phyloP scores from a whole-genome alignment of 2,329 filamentous ascomycete species.

The Sporothrix phasma region DNA sequence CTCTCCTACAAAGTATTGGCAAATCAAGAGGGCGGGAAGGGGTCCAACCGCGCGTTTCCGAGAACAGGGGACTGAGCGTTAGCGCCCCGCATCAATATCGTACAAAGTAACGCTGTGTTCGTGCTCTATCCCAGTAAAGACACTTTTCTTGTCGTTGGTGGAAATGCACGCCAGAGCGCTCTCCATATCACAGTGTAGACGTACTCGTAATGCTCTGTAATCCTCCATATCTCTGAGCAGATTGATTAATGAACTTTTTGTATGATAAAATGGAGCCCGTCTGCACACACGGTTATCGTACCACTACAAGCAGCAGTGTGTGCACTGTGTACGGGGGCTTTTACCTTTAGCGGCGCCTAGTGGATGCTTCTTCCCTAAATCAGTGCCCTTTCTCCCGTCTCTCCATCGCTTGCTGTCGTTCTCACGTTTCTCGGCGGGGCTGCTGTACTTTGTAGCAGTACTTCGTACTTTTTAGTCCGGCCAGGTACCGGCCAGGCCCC shows the following conservation, averaged over 20 bases:
- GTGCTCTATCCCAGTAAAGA: neutral
- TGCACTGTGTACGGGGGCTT: neutral
- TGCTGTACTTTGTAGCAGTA: neutral
- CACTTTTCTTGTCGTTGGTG: neutral
- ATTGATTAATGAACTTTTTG: neutral
- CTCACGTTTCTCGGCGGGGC: neutral
- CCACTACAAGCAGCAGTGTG: neutral
- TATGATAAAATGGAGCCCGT: too few species aligned
- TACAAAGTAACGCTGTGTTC: too few species aligned
- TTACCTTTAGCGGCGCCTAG: neutral
- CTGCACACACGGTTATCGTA: too few species aligned
- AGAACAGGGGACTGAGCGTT: neutral
- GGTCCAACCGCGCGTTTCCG: neutral
- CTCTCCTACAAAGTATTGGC: neutral
- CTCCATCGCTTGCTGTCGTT: neutral
- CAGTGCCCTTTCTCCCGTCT: neutral
- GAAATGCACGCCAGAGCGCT: neutral
- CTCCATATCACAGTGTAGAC: too few species aligned
- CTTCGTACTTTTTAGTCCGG: neutral
- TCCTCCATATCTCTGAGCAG: neutral
- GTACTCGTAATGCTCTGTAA: neutral
- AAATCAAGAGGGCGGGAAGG: neutral
- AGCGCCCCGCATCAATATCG: neutral
- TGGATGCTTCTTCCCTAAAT: slow-evolving; percentile 1
- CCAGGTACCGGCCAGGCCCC: neutral